A percentile compares a stretch with the other conserved stretches of the same genome.
Conservation (phyloP, 2,329 filamentous ascomycete genomes). For the Botrytis sinoallii region DNA sequence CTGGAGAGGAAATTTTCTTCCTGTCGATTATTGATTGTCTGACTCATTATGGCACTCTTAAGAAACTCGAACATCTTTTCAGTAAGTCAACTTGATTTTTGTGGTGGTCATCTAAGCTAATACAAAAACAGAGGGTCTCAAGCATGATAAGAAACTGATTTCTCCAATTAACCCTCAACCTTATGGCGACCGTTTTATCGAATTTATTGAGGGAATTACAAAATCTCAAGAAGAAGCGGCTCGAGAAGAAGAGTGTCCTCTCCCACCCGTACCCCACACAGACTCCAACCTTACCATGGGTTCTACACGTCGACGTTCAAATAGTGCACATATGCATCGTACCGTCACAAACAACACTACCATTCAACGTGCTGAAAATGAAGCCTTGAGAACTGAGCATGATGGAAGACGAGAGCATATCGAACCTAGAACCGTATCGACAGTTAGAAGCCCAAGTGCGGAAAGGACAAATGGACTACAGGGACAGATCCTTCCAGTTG, state of each 20-base stretch:
- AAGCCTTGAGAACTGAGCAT: conserved; percentile 30
- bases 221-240: conserved; percentile 84
- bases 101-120: conserved; percentile 25
- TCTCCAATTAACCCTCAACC: conserved; percentile 86
- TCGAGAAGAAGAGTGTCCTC: conserved; percentile 49
- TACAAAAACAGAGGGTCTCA: conserved; percentile 63
- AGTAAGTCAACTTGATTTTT: conserved; percentile 42
- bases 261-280: conserved; percentile 27
- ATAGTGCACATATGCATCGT: conserved; percentile 28
- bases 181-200: conserved; percentile 91
- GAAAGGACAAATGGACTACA: conserved; percentile 52
- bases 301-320: conserved; percentile 27
- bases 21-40: conserved; percentile 97
- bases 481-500: conserved; percentile 71
- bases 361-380: conserved; percentile 33
- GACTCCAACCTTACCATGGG: conserved; percentile 32
- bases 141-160: conserved; percentile 78
- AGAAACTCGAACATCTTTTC: conserved; percentile 95
- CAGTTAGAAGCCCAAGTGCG: conserved; percentile 53
- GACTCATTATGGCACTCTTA: conserved; percentile 92
- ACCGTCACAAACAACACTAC: conserved; percentile 28
- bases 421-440: conserved; percentile 48
- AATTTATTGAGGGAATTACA: conserved; percentile 86
- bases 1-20: conserved; percentile 94
- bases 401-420: conserved; percentile 38